These are phyloP conservation scores for Ustilago loliicola DNA, from an alignment of 1,284 basidiomycete genomes.

Conservation along the genomic window DNA sequence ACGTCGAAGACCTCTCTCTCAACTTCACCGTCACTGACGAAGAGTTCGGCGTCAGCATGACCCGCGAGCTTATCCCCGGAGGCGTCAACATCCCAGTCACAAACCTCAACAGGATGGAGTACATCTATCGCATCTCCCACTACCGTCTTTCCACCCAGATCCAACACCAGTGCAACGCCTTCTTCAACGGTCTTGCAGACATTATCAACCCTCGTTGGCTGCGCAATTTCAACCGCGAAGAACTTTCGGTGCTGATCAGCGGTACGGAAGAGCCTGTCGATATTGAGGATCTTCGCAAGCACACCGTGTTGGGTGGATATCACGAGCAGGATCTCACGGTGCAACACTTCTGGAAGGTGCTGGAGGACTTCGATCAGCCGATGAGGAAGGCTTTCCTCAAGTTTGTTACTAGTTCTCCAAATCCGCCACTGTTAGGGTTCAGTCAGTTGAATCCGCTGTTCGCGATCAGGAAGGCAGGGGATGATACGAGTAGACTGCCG, in stretches of 20 bases:
- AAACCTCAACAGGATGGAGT: conserved; percentile 84
- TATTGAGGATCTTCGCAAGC: conserved; percentile 59
- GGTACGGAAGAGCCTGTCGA: conserved; percentile 68
- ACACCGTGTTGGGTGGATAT: conserved; percentile 66
- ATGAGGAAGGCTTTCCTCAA: conserved; percentile 61
- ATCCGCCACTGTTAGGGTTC: conserved; percentile 68
- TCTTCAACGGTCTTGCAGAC: conserved; percentile 71
- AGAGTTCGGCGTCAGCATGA: conserved; percentile 88
- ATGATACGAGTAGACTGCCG: conserved; percentile 64
- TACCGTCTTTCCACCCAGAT: conserved; percentile 92
- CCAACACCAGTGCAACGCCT: conserved; percentile 79
- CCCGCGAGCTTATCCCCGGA: conserved; percentile 84
- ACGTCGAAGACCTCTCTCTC: conserved; percentile 90
- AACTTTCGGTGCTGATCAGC: conserved; percentile 63
- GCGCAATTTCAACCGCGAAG: conserved; percentile 65
- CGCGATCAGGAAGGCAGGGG: conserved; percentile 61
- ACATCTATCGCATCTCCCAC: conserved; percentile 90
- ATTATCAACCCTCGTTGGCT: conserved; percentile 69
- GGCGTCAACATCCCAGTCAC: conserved; percentile 90
- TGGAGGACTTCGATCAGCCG: conserved; percentile 58
- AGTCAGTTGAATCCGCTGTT: conserved; percentile 66
- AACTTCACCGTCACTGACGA: conserved; percentile 92
- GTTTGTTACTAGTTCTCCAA: conserved; percentile 69
- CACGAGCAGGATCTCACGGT: conserved; percentile 67
- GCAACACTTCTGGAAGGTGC: conserved; percentile 65